These are phyloP conservation scores for Furcasterigmium sp. DNA, from an alignment of 2,329 filamentous ascomycete genomes.

Conservation along the genomic window DNA sequence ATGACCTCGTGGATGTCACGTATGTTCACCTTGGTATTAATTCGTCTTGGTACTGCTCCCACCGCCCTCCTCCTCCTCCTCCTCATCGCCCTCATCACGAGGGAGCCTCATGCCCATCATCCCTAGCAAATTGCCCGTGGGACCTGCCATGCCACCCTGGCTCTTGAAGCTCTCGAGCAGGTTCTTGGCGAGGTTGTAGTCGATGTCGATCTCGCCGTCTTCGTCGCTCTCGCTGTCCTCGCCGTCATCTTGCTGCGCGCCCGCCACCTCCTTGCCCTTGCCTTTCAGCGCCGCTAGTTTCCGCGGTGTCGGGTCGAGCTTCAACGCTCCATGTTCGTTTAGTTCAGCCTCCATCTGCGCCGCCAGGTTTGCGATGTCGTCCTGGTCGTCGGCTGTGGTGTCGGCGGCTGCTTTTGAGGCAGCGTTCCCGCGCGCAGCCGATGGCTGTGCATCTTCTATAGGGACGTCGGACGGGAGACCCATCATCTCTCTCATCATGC, in stretches of 20 bases:
- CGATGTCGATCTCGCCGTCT: conserved; percentile 64
- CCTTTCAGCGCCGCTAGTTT: conserved; percentile 22
- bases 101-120: conserved; percentile 82
- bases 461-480: conserved; percentile 42
- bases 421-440: conserved; percentile 6
- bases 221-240: conserved; percentile 34
- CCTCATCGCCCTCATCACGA: conserved; percentile 61
- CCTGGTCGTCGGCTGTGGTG: conserved; percentile 41
- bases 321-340: conserved; percentile 61
- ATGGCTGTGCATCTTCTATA: conserved; percentile 2
- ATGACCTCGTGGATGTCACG: no score
- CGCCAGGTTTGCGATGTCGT: conserved; percentile 60
- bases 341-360: conserved; percentile 70
- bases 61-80: no score
- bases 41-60: no score
- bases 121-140: conserved; percentile 79
- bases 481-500: conserved; percentile 92
- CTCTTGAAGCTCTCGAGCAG: conserved; percentile 89
- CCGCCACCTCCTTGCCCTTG: conserved; percentile 6
- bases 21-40: no score
- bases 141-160: conserved; percentile 79
- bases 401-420: neutral
- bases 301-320: conserved; percentile 36
- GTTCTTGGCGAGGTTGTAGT: conserved; percentile 86
- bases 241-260: conserved; percentile 25